Evolutionary conservation across 225 moss, liverwort and hornwort species (phyloP), one percentile per base, ranked within the genome.

Genomic region (Marchantia paleacea): DNA sequence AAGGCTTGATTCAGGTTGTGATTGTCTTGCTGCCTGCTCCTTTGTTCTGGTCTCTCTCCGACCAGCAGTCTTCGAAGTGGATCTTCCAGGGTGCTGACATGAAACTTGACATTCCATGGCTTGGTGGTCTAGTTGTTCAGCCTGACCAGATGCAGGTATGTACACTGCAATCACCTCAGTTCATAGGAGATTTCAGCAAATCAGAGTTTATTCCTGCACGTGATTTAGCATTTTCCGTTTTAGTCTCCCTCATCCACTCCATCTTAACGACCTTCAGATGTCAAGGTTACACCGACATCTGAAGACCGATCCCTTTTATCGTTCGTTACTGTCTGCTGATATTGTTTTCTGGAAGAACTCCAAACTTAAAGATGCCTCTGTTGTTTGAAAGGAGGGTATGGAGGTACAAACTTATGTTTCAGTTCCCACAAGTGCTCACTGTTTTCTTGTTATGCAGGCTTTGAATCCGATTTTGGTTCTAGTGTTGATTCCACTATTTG

Each of bases 101-200:
- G 60, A 78, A 99, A 31, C 90, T 93, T 12, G 85, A 77, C 53
- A 10, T 91, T 50, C 86, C 92, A 12, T 92, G 94, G 92, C 94
- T 94, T 94, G 63, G 95, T 52, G 92, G 91, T 71, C 87, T 88
- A 31, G 86, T 83, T 16, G 88, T 99, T 54, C 77, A 95, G 79
- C 91, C 95, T 76, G 99, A 99, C 64, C 99, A 99, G 83, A 95
- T 99, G 99, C 99, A 99, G 97, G 96, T 90, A 72, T 22, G 47
- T 20, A 8, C 20, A 15, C 18, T 58, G 58, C 20, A 15, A 58
- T 14, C 20, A 58, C 18, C 15, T 14, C 58, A 16, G 16, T 0
- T 14, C 58, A 4, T 19, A 58, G 58, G 58, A 58, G 58, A 12
- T 10, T 6, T n/a, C 0, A 16, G 58, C 6, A 15, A 58, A 18